Base-by-base conservation (phyloP, 2,329 filamentous ascomycete genomes). In the Didymosphaeria variabile region DNA sequence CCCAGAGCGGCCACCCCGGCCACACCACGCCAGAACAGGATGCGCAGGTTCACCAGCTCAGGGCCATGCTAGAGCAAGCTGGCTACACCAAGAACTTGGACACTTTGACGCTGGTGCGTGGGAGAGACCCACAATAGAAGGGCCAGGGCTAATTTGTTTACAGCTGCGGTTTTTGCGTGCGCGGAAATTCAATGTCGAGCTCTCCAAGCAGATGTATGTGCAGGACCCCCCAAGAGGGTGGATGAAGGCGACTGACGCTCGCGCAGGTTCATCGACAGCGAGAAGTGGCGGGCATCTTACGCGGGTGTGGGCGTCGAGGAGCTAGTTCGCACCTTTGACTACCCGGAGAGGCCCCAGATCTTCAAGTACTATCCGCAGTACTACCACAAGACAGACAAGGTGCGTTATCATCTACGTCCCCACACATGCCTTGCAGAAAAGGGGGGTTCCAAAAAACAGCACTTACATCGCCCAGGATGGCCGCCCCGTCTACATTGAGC, bases 311-410 rank as follows among this genome's bases (percentile, higher is more conserved):
- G 83, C 61, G 91, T 97, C 34, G 92, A 97, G 81, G 86, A 94
- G 66, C 86, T 92, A 40, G 88, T 94, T 57, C 88, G 87, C 65
- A 90, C 83, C 70, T 97, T 96, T 85, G 89, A 95, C 62, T 97
- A 97, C 83, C 85, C 86, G 66, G 94, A 97, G 86, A 95, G 94
- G 81, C 78, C 87, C 58, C 79, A 94, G 77, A 87, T 99, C 61
- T 92, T 92, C 80, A 84, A 94, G 81, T 97, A 91, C 85, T 99
- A 99, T 83, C 93, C 93, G 51, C 95, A 99, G 83, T 99, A 95
- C 85, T 99, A 99, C 84, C 95, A 99, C 87, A 97, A 97, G 85
- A 94, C 89, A 13, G 92, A 95, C 82, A 93, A 93, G 79, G 86
- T 87, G 77, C 21, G 17, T 40, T n/a, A n/a, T 2, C 6, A 7